Evolutionary conservation across 1,284 basidiomycete species (phyloP).

Genomic region (Heterobasidion irregulare): DNA sequence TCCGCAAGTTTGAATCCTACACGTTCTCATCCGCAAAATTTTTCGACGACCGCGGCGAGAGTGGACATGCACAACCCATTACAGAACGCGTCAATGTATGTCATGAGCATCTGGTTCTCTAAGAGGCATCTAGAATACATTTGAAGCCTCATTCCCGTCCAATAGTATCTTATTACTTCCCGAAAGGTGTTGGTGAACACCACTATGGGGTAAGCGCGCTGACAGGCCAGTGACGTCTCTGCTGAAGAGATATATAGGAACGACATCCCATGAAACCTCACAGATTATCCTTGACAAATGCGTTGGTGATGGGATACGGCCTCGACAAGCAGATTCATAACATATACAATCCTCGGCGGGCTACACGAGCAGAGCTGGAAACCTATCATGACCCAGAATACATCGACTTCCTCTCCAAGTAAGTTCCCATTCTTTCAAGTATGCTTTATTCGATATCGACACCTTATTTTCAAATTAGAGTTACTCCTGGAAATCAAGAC

Average conservation of each 20-base stretch:
- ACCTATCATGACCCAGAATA: constrained; percentile 93
- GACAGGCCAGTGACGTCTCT: neutral
- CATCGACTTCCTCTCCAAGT: constrained; percentile 90
- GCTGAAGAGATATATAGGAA: constrained; percentile 45
- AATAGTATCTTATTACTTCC: constrained; percentile 93
- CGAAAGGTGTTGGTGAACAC: constrained; percentile 89
- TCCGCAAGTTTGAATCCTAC: constrained; percentile 37
- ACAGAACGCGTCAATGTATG: constrained; percentile 67
- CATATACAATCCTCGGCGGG: constrained; percentile 84
- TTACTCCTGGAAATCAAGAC: constrained; percentile 74
- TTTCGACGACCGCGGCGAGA: constrained; percentile 61
- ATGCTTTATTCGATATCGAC: neutral
- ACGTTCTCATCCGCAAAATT: constrained; percentile 66
- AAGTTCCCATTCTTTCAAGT: constrained; percentile 14
- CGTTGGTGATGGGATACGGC: constrained; percentile 93
- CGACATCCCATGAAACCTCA: constrained; percentile 99
- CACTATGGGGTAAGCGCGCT: constrained; percentile 78
- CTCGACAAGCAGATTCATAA: constrained; percentile 92
- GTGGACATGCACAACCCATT: constrained; percentile 64
- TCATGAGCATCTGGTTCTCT: constrained; percentile 4
- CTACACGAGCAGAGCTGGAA: constrained; percentile 86
- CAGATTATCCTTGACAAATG: constrained; percentile 89
- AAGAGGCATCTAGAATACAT: constrained; percentile 6
- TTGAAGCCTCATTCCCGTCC: constrained; percentile 76
- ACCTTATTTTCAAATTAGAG: constrained; percentile 32